phyloP scores from a whole-genome alignment of 768 basidiomycete genomes.

The Steccherinum ochraceum region DNA sequence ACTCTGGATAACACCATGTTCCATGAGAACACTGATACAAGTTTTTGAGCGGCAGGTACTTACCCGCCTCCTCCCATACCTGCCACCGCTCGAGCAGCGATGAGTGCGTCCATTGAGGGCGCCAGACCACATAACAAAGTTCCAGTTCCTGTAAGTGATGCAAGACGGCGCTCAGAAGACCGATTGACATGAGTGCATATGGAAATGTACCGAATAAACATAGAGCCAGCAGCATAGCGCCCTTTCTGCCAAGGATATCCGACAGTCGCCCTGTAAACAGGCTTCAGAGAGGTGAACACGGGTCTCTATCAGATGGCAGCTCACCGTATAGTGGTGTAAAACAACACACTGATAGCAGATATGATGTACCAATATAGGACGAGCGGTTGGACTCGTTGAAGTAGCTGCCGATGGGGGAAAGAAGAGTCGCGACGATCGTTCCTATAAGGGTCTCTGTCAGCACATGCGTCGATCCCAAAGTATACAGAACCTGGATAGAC shows the following conservation, averaged over 20 bases:
- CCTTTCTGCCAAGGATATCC: constrained; percentile 80
- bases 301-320: constrained; percentile 13
- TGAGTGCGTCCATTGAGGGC: constrained; percentile 77
- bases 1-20: constrained; percentile 39
- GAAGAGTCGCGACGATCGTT: constrained; percentile 81
- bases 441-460: constrained; percentile 31
- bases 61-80: constrained; percentile 92
- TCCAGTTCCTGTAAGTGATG: constrained; percentile 50
- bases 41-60: constrained; percentile 26
- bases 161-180: constrained; percentile 12
- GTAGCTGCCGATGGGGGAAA: constrained; percentile 80
- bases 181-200: constrained; percentile 6
- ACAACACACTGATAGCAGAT: constrained; percentile 83
- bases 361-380: constrained; percentile 85
- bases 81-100: constrained; percentile 76
- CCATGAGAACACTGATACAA: constrained; percentile 13
- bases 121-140: constrained; percentile 85
- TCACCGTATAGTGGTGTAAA: constrained; percentile 85
- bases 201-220: constrained; percentile 65
- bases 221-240: constrained; percentile 81
- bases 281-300: constrained; percentile 15
- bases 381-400: constrained; percentile 76
- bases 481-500: background rate
- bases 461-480: background rate
- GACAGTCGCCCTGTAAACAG: constrained; percentile 63